Conservation (phyloP, 352 stramenopile species). For the Hyaloperonospora arabidopsidis region DNA sequence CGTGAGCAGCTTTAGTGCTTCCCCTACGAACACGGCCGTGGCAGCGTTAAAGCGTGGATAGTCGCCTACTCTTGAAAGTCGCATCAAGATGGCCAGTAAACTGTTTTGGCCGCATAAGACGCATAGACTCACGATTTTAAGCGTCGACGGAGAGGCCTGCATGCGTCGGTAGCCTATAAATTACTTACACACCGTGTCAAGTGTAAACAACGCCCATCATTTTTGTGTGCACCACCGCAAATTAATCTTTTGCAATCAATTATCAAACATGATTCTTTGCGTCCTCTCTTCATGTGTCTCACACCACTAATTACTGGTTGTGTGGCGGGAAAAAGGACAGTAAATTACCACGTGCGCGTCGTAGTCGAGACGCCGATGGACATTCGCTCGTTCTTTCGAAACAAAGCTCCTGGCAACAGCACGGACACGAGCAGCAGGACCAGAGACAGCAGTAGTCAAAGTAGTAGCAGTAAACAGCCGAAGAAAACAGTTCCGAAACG, state of each 20-base stretch:
- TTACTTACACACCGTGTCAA: too few species aligned
- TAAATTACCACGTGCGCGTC: too few species aligned
- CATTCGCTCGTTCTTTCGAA: constrained; percentile 80
- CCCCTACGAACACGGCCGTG: constrained; percentile 65
- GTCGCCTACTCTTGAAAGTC: constrained; percentile 67
- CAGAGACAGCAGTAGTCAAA: too few species aligned
- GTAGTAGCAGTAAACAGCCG: too few species aligned
- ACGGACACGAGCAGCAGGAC: constrained; percentile 17
- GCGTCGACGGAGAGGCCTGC: constrained; percentile 31
- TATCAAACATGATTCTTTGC: too few species aligned
- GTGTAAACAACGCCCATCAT: too few species aligned
- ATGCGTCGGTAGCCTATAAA: constrained; percentile 8
- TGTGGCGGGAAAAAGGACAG: constrained; percentile 24
- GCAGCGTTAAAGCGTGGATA: constrained; percentile 63
- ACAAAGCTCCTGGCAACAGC: constrained; percentile 28
- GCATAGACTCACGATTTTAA: constrained; percentile 73
- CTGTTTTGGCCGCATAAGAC: constrained; percentile 81
- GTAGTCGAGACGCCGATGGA: constrained; percentile 37
- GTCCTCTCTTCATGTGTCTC: too few species aligned
- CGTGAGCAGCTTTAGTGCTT: constrained; percentile 61
- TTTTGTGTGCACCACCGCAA: too few species aligned
- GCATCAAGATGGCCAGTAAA: constrained; percentile 69
- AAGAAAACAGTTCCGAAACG: constrained; percentile 18
- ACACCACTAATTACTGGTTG: neutral
- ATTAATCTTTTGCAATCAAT: too few species aligned